Evolutionary conservation across 495 filamentous ascomycete species (phyloP).

Genomic region (Penicillium robsamsonii): DNA sequence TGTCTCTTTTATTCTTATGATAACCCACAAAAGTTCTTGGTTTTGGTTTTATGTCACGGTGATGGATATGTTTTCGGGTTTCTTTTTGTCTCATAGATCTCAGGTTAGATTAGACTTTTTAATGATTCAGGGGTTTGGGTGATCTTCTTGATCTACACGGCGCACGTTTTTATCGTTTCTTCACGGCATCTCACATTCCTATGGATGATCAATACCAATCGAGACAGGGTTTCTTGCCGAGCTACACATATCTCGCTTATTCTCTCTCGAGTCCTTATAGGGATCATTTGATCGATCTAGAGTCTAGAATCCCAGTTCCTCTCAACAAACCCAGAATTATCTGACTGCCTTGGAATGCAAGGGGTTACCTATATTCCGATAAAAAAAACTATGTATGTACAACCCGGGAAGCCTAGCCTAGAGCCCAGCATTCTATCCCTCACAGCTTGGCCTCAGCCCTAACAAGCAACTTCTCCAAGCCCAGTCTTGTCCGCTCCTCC

Average conservation of each 20-base stretch:
- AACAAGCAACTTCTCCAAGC: conserved; percentile 49
- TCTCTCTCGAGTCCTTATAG: neutral
- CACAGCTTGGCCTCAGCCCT: conserved; percentile 27
- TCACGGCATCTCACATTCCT: conserved; percentile 1
- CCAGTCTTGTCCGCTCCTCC: conserved; percentile 41
- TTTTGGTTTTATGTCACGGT: conserved; percentile 4
- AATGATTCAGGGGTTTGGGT: conserved; percentile 11
- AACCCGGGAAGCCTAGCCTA: neutral
- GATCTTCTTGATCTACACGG: conserved; percentile 18
- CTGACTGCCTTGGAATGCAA: neutral
- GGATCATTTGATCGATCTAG: neutral
- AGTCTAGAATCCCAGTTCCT: neutral
- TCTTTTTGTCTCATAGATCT: conserved; percentile 9
- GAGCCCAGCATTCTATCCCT: neutral
- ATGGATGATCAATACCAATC: conserved; percentile 4
- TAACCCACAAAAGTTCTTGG: conserved; percentile 21
- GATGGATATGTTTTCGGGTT: conserved; percentile 1
- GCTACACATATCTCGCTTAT: neutral
- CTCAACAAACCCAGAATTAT: neutral
- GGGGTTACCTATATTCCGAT: neutral
- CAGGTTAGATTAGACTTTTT: conserved; percentile 19
- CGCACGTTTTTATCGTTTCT: conserved; percentile 11
- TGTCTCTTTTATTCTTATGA: conserved; percentile 9
- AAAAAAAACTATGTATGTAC: neutral
- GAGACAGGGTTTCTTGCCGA: neutral